A percentile compares a stretch with the other conserved stretches of the same genome.
These are phyloP conservation scores for Annona squamosa DNA, from an alignment of 164 flowering plant species.

Conservation along the genomic window DNA sequence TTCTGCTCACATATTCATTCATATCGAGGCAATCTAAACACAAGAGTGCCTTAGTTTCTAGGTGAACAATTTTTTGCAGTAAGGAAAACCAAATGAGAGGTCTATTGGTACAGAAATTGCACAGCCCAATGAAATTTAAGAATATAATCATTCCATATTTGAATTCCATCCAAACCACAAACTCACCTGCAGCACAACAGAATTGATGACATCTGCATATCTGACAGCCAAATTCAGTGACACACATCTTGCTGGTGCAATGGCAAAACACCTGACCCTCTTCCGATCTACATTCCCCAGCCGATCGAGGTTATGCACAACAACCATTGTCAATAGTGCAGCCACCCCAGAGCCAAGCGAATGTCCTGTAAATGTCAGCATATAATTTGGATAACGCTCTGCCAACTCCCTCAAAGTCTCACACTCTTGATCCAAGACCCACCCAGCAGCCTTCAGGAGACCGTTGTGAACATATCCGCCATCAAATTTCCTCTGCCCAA, in stretches of 20 bases:
- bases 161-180: background rate
- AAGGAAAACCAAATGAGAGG: background rate
- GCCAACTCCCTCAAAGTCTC: conserved; percentile 51
- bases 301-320: conserved; percentile 34
- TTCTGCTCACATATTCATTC: no score
- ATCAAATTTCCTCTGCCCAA: conserved; percentile 72
- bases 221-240: conserved; percentile 62
- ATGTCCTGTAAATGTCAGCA: conserved; percentile 78
- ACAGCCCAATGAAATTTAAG: background rate
- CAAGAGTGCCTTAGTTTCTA: background rate
- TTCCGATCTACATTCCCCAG: conserved; percentile 46
- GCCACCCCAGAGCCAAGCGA: conserved; percentile 83
- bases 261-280: conserved; percentile 52
- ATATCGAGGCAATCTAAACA: background rate
- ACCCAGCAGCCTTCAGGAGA: conserved; percentile 74
- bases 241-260: conserved; percentile 57
- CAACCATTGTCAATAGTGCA: conserved; percentile 46
- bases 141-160: background rate
- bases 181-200: conserved; percentile 61
- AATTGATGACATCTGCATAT: conserved; percentile 66
- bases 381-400: conserved; percentile 53
- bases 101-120: background rate
- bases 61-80: background rate
- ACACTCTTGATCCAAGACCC: conserved; percentile 67
- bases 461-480: conserved; percentile 98